Evolutionary conservation across 768 basidiomycete genomes (phyloP).

Genomic region (Trametopsis cervina): DNA sequence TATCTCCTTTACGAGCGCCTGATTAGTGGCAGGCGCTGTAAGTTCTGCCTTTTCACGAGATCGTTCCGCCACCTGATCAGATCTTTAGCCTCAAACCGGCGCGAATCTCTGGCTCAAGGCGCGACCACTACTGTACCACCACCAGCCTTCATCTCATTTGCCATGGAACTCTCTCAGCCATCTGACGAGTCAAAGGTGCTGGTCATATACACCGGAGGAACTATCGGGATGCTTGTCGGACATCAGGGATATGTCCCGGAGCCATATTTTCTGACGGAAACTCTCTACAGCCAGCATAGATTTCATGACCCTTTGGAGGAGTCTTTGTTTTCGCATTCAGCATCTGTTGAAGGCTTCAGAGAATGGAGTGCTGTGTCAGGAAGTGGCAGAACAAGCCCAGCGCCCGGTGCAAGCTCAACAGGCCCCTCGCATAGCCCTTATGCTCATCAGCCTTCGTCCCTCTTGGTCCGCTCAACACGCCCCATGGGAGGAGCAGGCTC

Average conservation of each 20-base stretch:
- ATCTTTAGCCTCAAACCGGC: too few relatives aligned
- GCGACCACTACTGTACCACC: too few relatives aligned
- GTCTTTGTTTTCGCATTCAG: slow-evolving; percentile 77
- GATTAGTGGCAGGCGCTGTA: too few relatives aligned
- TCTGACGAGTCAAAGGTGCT: slow-evolving; percentile 76
- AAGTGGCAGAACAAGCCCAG: slow-evolving; percentile 53
- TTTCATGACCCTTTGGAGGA: slow-evolving; percentile 90
- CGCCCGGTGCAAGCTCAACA: slow-evolving; percentile 19
- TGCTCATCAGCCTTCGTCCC: slow-evolving; percentile 19
- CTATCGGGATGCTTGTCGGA: slow-evolving; percentile 82
- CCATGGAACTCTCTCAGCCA: slow-evolving; percentile 42
- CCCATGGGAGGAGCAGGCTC: slow-evolving; percentile 47
- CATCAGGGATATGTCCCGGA: slow-evolving; percentile 78
- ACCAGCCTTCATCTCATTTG: too few relatives aligned
- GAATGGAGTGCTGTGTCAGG: slow-evolving; percentile 50
- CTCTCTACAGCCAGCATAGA: slow-evolving; percentile 71
- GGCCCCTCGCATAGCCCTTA: slow-evolving; percentile 28
- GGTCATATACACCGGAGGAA: slow-evolving; percentile 86
- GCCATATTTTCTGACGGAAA: slow-evolving; percentile 82
- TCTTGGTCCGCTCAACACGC: slow-evolving; percentile 60
- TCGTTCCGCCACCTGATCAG: not conserved
- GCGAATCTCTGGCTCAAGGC: too few relatives aligned
- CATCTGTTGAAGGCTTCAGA: slow-evolving; percentile 72
- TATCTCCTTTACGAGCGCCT: too few relatives aligned
- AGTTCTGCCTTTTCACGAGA: not conserved